A percentile compares a stretch with the other conserved stretches of the same genome.
Conservation (phyloP, 225 moss, liverwort and hornwort genomes). For the Lunularia cruciata region DNA sequence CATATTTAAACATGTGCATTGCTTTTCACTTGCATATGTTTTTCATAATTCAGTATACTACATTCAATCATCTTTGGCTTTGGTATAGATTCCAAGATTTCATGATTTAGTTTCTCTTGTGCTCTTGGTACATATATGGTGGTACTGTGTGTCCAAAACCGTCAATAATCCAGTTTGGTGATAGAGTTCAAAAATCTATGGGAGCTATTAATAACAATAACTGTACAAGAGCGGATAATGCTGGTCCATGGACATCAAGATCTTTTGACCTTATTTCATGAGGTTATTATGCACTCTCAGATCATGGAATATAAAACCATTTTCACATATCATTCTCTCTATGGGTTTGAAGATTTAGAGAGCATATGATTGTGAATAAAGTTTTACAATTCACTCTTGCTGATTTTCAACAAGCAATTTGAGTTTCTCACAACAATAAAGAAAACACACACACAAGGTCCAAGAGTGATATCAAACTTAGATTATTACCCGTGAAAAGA, state of each 20-base stretch:
- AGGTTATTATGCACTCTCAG: conserved; percentile 84
- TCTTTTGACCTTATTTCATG: conserved; percentile 93
- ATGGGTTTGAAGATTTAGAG: conserved; percentile 92
- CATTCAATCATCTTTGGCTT: no score
- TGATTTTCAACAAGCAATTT: conserved; percentile 94
- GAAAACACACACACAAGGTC: conserved; percentile 95
- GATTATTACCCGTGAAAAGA: conserved; percentile 81
- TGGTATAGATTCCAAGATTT: no score
- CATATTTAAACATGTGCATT: no score
- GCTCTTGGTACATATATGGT: no score
- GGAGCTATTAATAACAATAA: no score
- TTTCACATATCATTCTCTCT: conserved; percentile 94
- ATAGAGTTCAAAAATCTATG: no score
- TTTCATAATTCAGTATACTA: no score
- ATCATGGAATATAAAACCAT: conserved; percentile 96
- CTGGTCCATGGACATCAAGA: conserved; percentile 92
- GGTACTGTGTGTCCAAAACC: no score
- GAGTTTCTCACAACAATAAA: conserved; percentile 97
- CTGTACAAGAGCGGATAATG: conserved; percentile 83
- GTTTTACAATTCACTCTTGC: conserved; percentile 90
- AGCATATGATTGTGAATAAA: conserved; percentile 99
- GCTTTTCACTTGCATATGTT: no score
- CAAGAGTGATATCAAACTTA: no score
- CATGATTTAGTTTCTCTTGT: no score
- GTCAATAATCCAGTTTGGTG: no score